Percentiles rank a stretch among this genome's conserved stretches.
Evolutionary conservation across 2,329 filamentous ascomycete species (phyloP).

Genomic region (Scedosporium aurantiacum): DNA sequence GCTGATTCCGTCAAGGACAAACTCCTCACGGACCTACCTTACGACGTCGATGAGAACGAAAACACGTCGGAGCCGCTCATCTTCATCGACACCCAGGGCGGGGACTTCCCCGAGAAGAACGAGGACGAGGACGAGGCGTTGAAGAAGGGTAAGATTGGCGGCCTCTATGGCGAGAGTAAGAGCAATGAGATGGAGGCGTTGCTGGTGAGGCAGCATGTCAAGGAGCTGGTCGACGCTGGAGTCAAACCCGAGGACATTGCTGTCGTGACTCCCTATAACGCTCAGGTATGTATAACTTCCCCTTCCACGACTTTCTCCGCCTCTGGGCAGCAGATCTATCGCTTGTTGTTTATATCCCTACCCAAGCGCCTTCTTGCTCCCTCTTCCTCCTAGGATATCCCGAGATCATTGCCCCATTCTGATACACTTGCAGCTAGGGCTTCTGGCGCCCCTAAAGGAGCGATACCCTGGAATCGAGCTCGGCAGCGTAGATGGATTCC

Average conservation of each 20-base stretch:
- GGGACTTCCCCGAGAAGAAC: slow-evolving; percentile 74
- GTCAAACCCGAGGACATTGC: slow-evolving; percentile 78
- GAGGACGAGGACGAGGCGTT: slow-evolving; percentile 50
- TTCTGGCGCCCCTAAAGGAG: slow-evolving; percentile 73
- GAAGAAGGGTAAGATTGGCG: slow-evolving; percentile 32
- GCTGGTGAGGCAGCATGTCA: slow-evolving; percentile 69
- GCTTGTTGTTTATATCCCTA: slow-evolving; percentile 6
- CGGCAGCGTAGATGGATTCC: slow-evolving; percentile 95
- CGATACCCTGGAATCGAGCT: slow-evolving; percentile 76
- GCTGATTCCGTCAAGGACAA: slow-evolving; percentile 67
- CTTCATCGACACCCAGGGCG: slow-evolving; percentile 94
- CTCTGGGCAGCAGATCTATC: background rate
- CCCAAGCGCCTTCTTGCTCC: slow-evolving; percentile 7
- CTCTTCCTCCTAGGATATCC: background rate
- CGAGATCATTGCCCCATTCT: slow-evolving; percentile 12
- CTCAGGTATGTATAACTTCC: slow-evolving; percentile 48
- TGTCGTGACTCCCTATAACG: slow-evolving; percentile 93
- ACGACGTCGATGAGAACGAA: slow-evolving; percentile 67
- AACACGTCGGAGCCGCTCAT: slow-evolving; percentile 81
- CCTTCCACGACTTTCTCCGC: background rate
- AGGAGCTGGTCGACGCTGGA: slow-evolving; percentile 64
- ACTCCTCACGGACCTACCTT: slow-evolving; percentile 62
- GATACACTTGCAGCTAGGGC: slow-evolving; percentile 46
- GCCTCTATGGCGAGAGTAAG: slow-evolving; percentile 54
- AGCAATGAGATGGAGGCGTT: slow-evolving; percentile 85